Evolutionary conservation across 1,284 basidiomycete genomes (phyloP).

Genomic region (Ceratobasidium sp.): DNA sequence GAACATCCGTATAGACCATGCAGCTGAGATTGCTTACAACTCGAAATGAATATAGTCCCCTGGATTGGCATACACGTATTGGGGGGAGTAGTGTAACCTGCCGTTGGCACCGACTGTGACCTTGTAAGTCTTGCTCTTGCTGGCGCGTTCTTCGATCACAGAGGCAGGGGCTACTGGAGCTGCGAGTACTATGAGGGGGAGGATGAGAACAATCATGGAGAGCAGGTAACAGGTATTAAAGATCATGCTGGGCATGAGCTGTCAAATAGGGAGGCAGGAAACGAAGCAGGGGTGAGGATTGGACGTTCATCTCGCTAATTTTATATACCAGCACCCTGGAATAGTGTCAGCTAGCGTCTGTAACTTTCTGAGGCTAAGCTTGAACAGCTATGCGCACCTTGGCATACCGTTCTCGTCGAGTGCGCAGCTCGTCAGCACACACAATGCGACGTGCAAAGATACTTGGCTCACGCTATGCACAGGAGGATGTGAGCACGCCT

Average conservation of each 20-base stretch:
- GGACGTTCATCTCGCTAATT: neutral
- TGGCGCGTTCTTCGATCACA: conserved; percentile 10
- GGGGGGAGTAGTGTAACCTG: conserved; percentile 2
- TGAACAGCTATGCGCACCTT: neutral
- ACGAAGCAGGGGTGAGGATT: neutral
- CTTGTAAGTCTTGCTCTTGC: conserved; percentile 17
- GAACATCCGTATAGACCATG: neutral
- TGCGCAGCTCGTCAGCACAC: neutral
- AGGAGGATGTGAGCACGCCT: neutral
- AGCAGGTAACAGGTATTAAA: neutral
- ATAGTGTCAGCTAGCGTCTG: neutral
- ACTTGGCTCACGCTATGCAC: neutral
- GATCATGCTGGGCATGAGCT: conserved; percentile 4
- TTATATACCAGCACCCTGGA: neutral
- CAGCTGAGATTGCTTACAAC: neutral
- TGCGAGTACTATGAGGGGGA: conserved; percentile 10
- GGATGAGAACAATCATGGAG: conserved; percentile 1
- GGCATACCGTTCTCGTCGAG: neutral
- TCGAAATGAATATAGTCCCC: conserved; percentile 24
- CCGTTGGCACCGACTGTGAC: conserved; percentile 21
- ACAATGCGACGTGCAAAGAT: neutral
- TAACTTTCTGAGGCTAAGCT: neutral
- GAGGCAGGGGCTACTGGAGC: neutral
- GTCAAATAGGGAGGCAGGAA: neutral
- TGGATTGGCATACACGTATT: conserved; percentile 20